Percentiles rank a stretch among this genome's conserved stretches.
These are phyloP conservation scores for Hypholoma fasciculare DNA, from an alignment of 768 basidiomycete genomes.

Conservation along the genomic window DNA sequence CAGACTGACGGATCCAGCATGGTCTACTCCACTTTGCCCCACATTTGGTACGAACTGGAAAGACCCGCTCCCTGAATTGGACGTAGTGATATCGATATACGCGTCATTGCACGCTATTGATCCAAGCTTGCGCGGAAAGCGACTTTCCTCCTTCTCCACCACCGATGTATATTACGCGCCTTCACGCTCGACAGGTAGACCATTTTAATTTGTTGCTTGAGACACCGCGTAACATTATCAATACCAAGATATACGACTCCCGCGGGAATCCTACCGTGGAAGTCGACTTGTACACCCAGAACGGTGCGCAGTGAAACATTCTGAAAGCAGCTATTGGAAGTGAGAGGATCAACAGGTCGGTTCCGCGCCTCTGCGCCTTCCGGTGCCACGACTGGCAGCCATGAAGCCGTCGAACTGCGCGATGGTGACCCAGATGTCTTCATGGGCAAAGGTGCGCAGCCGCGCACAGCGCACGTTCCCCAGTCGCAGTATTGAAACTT, in stretches of 20 bases:
- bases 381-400: slow-evolving; percentile 10
- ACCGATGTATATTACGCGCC: slow-evolving; percentile 5
- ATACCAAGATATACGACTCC: slow-evolving; percentile 9
- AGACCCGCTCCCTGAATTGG: too few species aligned
- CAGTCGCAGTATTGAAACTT: background rate
- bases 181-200: slow-evolving; percentile 12
- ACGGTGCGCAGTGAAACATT: background rate
- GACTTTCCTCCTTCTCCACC: too few species aligned
- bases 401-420: slow-evolving; percentile 13
- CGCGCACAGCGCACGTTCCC: background rate
- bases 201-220: background rate
- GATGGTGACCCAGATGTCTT: slow-evolving; percentile 9
- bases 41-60: background rate
- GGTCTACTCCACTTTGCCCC: background rate
- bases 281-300: slow-evolving; percentile 11
- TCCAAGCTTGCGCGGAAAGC: too few species aligned
- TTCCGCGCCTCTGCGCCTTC: slow-evolving; percentile 11
- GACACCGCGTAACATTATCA: background rate
- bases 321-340: background rate
- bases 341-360: background rate
- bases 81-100: too few species aligned
- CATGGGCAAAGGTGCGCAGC: slow-evolving; percentile 8
- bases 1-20: too few species aligned
- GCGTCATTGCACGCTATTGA: too few species aligned
- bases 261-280: slow-evolving; percentile 10